Evolutionary conservation across 2,329 filamentous ascomycete species (phyloP).

Genomic region (Colletotrichum godetiae): DNA sequence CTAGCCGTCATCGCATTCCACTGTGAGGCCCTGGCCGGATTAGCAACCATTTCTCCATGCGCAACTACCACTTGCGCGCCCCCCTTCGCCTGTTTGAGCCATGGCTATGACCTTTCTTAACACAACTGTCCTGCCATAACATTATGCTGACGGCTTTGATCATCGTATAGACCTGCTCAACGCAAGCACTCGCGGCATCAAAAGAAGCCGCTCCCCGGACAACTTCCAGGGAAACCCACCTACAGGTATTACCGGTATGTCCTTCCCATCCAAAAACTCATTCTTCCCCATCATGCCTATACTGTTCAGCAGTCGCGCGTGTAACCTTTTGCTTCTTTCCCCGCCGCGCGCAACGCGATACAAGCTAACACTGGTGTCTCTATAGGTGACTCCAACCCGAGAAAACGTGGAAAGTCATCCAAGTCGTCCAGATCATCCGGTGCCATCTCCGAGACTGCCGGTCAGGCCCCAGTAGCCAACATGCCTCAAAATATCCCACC

Average conservation of each 20-base stretch:
- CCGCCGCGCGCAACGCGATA: conserved; percentile 42
- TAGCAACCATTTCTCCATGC: conserved; percentile 18
- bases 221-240: conserved; percentile 68
- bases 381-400: conserved; percentile 60
- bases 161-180: conserved; percentile 60
- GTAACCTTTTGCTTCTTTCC: conserved; percentile 47
- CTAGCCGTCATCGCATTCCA: conserved; percentile 36
- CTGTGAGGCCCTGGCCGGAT: conserved; percentile 13
- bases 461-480: conserved; percentile 60
- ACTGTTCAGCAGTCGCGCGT: conserved; percentile 35
- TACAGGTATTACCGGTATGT: conserved; percentile 79
- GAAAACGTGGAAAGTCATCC: conserved; percentile 72
- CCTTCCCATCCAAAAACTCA: conserved; percentile 39
- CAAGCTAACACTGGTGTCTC: conserved; percentile 45
- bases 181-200: conserved; percentile 74
- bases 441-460: conserved; percentile 67
- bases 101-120: conserved; percentile 27
- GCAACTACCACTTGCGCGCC: conserved; percentile 10
- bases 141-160: conserved; percentile 42
- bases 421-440: conserved; percentile 66
- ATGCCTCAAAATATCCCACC: conserved; percentile 54
- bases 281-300: conserved; percentile 16
- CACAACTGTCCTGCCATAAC: conserved; percentile 23
- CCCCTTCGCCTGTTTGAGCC: conserved; percentile 10
- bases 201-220: conserved; percentile 83